Percentiles rank a stretch among this genome's conserved stretches.
phyloP scores from a whole-genome alignment of 352 stramenopile species.

The Pythium brassicae region DNA sequence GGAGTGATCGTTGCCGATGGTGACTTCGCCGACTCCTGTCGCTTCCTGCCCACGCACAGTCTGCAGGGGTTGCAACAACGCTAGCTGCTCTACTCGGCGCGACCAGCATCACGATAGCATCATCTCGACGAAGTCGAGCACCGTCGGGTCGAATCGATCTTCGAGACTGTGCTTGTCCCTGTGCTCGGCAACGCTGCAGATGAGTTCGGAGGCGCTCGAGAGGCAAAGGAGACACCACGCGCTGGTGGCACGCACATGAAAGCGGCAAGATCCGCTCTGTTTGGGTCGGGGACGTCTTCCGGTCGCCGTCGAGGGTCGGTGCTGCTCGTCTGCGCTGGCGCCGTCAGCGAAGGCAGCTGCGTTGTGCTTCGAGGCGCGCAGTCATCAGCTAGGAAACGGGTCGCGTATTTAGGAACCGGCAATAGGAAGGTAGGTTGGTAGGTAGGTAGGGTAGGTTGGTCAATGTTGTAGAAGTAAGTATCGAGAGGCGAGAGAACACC shows the following conservation, averaged over 20 bases:
- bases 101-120: slow-evolving; percentile 37
- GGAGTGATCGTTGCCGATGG: background rate
- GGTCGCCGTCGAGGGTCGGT: background rate
- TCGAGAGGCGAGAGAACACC: background rate
- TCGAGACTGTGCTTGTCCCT: slow-evolving; percentile 46
- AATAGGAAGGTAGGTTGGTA: no score
- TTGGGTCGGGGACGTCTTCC: slow-evolving; percentile 3
- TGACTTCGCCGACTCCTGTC: no score
- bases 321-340: background rate
- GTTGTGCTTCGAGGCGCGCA: background rate
- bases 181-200: background rate
- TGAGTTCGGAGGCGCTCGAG: background rate
- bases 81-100: background rate
- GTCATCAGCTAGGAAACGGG: background rate
- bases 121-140: slow-evolving; percentile 64
- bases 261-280: slow-evolving; percentile 10
- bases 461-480: slow-evolving; percentile 1
- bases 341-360: background rate
- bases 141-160: slow-evolving; percentile 36
- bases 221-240: background rate
- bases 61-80: background rate
- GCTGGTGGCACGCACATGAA: slow-evolving; percentile 25
- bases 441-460: background rate
- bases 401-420: background rate
- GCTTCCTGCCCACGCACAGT: background rate